These are phyloP conservation scores for Entomortierella parvispora DNA, from an alignment of 192 early-diverging fungal species.

Conservation along the genomic window DNA sequence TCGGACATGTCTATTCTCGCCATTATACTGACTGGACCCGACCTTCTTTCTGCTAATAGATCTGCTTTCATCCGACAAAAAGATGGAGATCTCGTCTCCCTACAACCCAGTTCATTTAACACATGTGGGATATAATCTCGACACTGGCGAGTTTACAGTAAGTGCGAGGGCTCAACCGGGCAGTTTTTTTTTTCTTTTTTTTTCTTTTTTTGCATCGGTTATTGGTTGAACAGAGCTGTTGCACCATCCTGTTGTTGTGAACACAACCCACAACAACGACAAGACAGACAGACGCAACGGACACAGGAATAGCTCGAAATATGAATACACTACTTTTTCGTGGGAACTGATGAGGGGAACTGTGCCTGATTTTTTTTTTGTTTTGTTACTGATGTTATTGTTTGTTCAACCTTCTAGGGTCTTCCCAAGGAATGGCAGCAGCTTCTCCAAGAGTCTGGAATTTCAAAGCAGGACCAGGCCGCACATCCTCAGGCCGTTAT, in stretches of 20 bases:
- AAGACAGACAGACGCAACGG: neutral
- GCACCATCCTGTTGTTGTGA: constrained; percentile 1
- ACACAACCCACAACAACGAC: neutral
- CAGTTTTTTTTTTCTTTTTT: constrained; percentile 12
- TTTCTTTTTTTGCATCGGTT: constrained; percentile 20
- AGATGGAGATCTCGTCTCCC: constrained; percentile 91
- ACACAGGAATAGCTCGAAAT: neutral
- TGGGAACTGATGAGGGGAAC: constrained; percentile 6
- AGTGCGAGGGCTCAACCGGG: constrained; percentile 32
- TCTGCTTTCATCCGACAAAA: constrained; percentile 71
- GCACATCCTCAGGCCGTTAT: constrained; percentile 91
- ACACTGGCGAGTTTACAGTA: constrained; percentile 94
- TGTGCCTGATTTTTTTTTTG: neutral
- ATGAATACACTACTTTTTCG: constrained; percentile 7
- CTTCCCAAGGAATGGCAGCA: constrained; percentile 94
- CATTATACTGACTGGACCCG: constrained; percentile 19
- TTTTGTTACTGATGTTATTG: neutral
- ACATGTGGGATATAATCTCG: constrained; percentile 97
- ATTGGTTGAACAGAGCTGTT: too few species aligned
- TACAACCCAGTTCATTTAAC: constrained; percentile 98
- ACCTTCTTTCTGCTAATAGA: constrained; percentile 45
- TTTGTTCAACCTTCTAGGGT: constrained; percentile 66
- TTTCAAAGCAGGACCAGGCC: constrained; percentile 93
- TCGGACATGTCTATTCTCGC: constrained; percentile 23
- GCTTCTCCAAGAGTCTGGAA: constrained; percentile 92